Base-by-base conservation (phyloP, 352 stramenopile species). In the Globisporangium polare region DNA sequence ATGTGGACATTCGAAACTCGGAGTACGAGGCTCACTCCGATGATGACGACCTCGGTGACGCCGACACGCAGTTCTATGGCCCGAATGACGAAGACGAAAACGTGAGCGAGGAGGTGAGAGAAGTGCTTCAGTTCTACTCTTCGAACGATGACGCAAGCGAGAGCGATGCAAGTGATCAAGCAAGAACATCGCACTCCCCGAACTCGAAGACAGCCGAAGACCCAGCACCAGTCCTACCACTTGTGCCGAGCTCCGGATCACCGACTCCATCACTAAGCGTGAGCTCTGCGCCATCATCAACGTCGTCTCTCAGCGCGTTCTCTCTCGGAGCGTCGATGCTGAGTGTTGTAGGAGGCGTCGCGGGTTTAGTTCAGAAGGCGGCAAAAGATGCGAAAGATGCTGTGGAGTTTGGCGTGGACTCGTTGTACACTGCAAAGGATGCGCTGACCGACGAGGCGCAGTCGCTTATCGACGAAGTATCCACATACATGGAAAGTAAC, bases 301-400 rank as follows among this genome's bases (percentile, higher is more conserved):
- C 68, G 8, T 74, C 77, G 8, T 74, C 70, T 46, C 58, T 83
- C 15, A 79, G 67, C 42, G 64, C 69, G 13, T 78, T 78, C 49
- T 82, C 78, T 3, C 74, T 92, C 56, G 83, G 83, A 8, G 69
- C 69, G 15, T 90, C 78, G 24, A 55, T 92, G 27, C 63, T 89
- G 33, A 90, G 71, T 55, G 78, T 80, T 18, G 79, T 90, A 42
- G 79, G 83, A 26, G 83, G 80, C 10, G 76, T 92, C 17, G 81
- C 83, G 12, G 83, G 82, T 15, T 74, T 86, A 46, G 79, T 94
- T 17, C 71, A 88, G 17, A 89, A 89, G 58, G 85, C 79, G 0
- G 84, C 85, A 7, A 85, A 87, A 53, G 79, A 89, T 35, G 84
- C 84, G 24, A 92, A 91, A 64, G 82, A 90, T 33, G 82, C 62